Percentiles rank a stretch among this genome's conserved stretches.
phyloP scores from a whole-genome alignment of 1,139 yeast species.

The Nadsonia commutata region DNA sequence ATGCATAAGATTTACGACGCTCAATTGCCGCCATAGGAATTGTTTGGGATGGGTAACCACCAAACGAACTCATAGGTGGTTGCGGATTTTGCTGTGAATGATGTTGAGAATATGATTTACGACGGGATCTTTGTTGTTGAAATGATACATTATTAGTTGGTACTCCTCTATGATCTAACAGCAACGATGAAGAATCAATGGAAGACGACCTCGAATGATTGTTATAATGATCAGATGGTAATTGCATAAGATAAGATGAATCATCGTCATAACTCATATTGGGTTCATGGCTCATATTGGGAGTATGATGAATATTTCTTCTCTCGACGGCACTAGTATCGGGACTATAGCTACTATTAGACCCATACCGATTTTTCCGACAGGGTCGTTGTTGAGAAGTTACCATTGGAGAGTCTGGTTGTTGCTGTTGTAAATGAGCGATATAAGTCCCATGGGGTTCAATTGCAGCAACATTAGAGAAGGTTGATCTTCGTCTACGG shows the following conservation, averaged over 20 bases:
- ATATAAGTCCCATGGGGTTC: slow-evolving; percentile 13
- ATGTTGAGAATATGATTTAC: neutral
- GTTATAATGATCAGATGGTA: neutral
- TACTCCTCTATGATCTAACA: neutral
- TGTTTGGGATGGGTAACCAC: neutral
- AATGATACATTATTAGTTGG: neutral
- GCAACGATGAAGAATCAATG: neutral
- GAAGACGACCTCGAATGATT: neutral
- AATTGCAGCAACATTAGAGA: slow-evolving; percentile 12
- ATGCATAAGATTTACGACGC: neutral
- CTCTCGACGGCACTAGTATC: neutral
- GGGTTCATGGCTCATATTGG: neutral
- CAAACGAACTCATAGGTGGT: neutral
- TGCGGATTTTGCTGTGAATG: too few relatives aligned
- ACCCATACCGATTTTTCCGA: neutral
- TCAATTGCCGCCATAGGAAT: neutral
- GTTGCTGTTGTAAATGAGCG: neutral
- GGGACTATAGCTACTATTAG: neutral
- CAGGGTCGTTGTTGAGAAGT: slow-evolving; percentile 1
- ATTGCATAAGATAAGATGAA: neutral
- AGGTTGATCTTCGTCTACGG: slow-evolving; percentile 12
- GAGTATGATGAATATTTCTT: neutral
- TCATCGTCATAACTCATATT: neutral
- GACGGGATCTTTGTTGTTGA: neutral
- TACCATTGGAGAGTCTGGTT: neutral